A percentile compares a stretch with the other conserved stretches of the same genome.
These are phyloP conservation scores for Sugiyamaella xylanicola DNA, from an alignment of 1,139 yeast genomes.

Conservation along the genomic window DNA sequence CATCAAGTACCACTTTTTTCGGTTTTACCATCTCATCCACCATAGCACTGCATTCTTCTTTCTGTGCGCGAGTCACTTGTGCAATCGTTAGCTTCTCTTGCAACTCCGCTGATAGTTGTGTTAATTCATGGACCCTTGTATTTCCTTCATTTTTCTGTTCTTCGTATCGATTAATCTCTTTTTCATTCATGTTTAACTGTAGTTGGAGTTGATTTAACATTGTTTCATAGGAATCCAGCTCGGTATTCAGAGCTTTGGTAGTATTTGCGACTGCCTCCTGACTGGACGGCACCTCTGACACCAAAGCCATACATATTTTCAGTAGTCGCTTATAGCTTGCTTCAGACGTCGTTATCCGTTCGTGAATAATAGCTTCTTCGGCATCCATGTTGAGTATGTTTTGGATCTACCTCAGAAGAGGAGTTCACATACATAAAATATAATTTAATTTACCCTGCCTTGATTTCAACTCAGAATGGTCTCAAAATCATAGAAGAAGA, in stretches of 20 bases:
- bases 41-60: conserved; percentile 36
- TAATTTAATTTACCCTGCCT: background rate
- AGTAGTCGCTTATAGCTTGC: conserved; percentile 32
- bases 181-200: conserved; percentile 33
- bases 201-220: conserved; percentile 34
- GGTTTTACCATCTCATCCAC: conserved; percentile 34
- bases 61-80: conserved; percentile 32
- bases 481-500: too few species aligned
- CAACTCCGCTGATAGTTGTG: conserved; percentile 31
- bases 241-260: conserved; percentile 22
- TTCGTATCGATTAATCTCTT: conserved; percentile 33
- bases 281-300: conserved; percentile 9
- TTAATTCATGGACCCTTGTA: conserved; percentile 26
- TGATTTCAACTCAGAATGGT: background rate
- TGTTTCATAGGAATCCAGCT: conserved; percentile 32
- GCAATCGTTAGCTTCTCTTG: conserved; percentile 33
- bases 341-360: conserved; percentile 35
- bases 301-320: conserved; percentile 24
- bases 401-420: too few species aligned
- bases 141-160: conserved; percentile 27
- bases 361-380: conserved; percentile 33
- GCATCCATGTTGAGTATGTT: conserved; percentile 27
- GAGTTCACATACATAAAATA: background rate
- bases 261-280: conserved; percentile 13
- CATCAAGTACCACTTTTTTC: conserved; percentile 31